A percentile compares a stretch with the other conserved stretches of the same genome.
Evolutionary conservation across 179 eudicot genomes (phyloP).

Genomic region (Vitellaria paradoxa): DNA sequence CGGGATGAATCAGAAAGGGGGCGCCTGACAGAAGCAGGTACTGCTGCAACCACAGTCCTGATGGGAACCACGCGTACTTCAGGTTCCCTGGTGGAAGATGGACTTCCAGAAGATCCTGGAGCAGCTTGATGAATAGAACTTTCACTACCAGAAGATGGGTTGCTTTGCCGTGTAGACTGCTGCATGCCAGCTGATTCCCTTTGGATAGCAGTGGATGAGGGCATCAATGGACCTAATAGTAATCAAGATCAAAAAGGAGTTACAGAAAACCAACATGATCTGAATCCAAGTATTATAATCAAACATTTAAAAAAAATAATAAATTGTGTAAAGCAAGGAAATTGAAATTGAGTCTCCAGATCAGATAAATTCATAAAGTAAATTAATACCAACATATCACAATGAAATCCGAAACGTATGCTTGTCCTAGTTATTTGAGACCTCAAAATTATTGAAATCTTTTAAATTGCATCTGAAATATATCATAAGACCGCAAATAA

Average conservation of each 20-base stretch:
- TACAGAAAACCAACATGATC: neutral
- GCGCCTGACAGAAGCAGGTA: constrained; percentile 50
- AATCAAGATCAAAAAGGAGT: constrained; percentile 13
- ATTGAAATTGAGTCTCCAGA: neutral
- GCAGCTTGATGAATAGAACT: constrained; percentile 36
- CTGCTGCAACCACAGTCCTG: constrained; percentile 60
- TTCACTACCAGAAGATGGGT: constrained; percentile 30
- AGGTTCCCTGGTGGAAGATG: constrained; percentile 43
- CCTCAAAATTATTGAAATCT: neutral
- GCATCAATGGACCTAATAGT: constrained; percentile 30
- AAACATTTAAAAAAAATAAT: neutral
- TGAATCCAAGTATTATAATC: neutral
- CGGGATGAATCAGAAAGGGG: constrained; percentile 50
- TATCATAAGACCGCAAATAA: constrained; percentile 1
- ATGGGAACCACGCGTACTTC: constrained; percentile 62
- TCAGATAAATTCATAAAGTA: neutral
- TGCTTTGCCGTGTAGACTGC: constrained; percentile 43
- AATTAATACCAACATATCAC: neutral
- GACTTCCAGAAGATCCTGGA: constrained; percentile 31
- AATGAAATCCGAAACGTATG: neutral
- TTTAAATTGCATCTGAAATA: neutral
- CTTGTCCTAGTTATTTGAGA: neutral
- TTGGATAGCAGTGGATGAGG: constrained; percentile 29
- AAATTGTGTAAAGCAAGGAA: neutral
- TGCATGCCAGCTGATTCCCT: constrained; percentile 54